Base-by-base conservation (phyloP, 768 basidiomycete genomes). In the Cystobasidium ongulense region DNA sequence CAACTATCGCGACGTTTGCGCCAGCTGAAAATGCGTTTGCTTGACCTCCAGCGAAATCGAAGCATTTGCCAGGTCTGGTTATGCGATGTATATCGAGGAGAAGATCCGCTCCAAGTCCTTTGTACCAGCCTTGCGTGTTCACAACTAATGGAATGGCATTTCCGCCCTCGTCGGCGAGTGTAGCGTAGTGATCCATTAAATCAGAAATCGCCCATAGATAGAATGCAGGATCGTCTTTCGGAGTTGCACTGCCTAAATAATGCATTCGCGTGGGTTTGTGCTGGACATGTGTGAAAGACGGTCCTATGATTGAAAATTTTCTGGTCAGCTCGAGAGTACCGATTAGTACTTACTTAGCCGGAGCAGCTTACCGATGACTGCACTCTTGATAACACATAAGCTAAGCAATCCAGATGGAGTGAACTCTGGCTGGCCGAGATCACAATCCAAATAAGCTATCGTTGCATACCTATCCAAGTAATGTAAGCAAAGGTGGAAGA, bases 61-160 rank as follows among this genome's bases (percentile, higher is more conserved):
- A 67, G 63, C 23, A 33, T 31, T 5, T 70, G 52, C 43, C 76
- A 0, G 90, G 86, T 27, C 85, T 83, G 3, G 87, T 82, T 38
- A 87, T 81, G 11, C 85, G 85, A 76, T 93, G 88, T 61, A 99
- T 88, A 75, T 85, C 86, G 17, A 79, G 80, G 1, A 87, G 86
- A 13, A 98, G 82, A 77, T 95, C 90, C 18, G 87, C 88, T 1
- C 95, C 95, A 1, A 96, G 86, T 7, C 95, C 95, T 80, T 94
- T 97, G 4, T 86, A 86, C 95, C 95, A 99, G 1, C 95, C 95
- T 87, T 95, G 94, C 0, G 91, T 97, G 80, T 98, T 99, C 65
- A 98, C 86, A 18, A 97, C 86, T 21, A 97, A 86, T 0, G 95
- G 95, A 3, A 93, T 17, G 3, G 65, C n/a, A 21, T 63, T 65